A percentile compares a stretch with the other conserved stretches of the same genome.
These are phyloP conservation scores for Heritiera littoralis DNA, from an alignment of 345 rosid genomes.

Conservation along the genomic window DNA sequence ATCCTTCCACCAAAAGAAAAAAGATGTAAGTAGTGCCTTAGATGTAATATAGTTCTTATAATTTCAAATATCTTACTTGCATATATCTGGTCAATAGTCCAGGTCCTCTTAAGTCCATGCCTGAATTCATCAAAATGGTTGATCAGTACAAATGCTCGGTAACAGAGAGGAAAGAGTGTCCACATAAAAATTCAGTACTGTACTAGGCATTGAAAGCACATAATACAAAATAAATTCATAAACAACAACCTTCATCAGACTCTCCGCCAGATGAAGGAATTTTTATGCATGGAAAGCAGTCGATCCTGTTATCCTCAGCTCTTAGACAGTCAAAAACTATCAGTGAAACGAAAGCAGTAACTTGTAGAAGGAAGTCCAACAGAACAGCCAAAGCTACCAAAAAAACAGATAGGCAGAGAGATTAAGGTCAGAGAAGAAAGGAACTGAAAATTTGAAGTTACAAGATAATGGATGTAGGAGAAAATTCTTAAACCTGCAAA, in stretches of 20 bases:
- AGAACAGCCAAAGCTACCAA: slow-evolving; percentile 87
- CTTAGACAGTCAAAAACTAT: slow-evolving; percentile 85
- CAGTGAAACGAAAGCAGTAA: slow-evolving; percentile 95
- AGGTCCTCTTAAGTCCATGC: slow-evolving; percentile 52
- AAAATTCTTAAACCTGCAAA: slow-evolving; percentile 72
- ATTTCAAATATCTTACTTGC: slow-evolving; percentile 46
- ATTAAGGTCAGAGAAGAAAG: neutral
- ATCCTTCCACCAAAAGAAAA: neutral
- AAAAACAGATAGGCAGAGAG: neutral
- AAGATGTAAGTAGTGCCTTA: neutral
- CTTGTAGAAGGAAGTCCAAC: slow-evolving; percentile 93
- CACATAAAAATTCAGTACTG: neutral
- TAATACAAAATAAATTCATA: neutral
- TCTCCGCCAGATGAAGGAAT: slow-evolving; percentile 48
- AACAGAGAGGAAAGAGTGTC: neutral
- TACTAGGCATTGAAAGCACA: neutral
- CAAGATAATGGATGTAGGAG: neutral
- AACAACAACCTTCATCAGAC: slow-evolving; percentile 62
- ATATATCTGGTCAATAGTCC: slow-evolving; percentile 85
- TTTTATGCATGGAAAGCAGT: slow-evolving; percentile 89
- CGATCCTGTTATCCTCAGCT: slow-evolving; percentile 73
- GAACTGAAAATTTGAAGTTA: neutral
- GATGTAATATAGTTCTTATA: neutral
- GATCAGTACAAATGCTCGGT: slow-evolving; percentile 23
- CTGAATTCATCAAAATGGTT: slow-evolving; percentile 44